Percentiles rank a stretch among this genome's conserved stretches.
Evolutionary conservation across 2,329 filamentous ascomycete species (phyloP).

Genomic region (Lachnellula cervina): DNA sequence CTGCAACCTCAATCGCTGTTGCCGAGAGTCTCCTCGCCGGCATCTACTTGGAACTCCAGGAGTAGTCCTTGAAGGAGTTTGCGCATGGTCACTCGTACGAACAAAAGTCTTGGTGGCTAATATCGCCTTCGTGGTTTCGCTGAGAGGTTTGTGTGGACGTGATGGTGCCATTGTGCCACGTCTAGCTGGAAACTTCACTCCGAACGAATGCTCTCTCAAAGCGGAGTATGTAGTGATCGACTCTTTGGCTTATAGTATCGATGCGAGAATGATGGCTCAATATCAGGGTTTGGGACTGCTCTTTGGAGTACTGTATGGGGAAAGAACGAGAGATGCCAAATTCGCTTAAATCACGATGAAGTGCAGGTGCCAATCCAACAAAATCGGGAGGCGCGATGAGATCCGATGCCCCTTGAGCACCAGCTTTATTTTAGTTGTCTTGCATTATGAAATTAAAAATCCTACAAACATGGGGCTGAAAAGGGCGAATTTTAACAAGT

Average conservation of each 20-base stretch:
- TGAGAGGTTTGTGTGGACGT: no score
- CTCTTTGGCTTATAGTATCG: no score
- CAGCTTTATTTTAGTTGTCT: not conserved
- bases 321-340: not conserved
- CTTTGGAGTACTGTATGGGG: not conserved
- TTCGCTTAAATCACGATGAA: not conserved
- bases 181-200: no score
- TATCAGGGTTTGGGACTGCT: not conserved
- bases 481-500: constrained; percentile 5
- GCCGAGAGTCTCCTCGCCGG: not conserved
- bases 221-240: no score
- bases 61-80: not conserved
- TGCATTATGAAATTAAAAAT: constrained; percentile 12
- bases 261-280: not conserved
- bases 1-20: not conserved
- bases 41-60: not conserved
- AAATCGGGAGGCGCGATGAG: not conserved
- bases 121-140: no score
- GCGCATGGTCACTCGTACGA: not conserved
- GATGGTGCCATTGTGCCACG: no score
- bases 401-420: not conserved
- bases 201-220: no score
- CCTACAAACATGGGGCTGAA: constrained; percentile 10
- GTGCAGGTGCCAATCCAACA: not conserved
- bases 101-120: no score